Percentiles rank a stretch among this genome's conserved stretches.
phyloP scores from a whole-genome alignment of 495 filamentous ascomycete species.

The Lasiosphaeria ovina region DNA sequence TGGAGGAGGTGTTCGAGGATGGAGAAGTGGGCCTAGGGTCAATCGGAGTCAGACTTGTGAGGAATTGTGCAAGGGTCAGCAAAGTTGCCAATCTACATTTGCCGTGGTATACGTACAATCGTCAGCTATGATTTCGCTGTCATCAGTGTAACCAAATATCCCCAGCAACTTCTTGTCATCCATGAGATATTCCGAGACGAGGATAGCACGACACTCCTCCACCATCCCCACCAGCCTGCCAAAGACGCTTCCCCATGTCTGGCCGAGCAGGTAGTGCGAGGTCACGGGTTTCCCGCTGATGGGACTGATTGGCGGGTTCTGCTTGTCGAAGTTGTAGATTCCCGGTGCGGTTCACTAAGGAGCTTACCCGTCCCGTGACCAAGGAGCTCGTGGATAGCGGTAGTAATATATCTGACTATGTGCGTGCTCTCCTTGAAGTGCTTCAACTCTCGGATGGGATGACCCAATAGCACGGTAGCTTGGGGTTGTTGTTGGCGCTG shows the following conservation, averaged over 20 bases:
- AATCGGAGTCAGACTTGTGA: not conserved
- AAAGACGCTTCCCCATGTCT: not conserved
- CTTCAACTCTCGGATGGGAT: not conserved
- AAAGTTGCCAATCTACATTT: no score
- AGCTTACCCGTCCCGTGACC: not conserved
- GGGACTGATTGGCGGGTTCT: not conserved
- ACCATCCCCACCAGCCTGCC: not conserved
- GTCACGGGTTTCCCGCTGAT: not conserved
- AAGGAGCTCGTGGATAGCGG: not conserved
- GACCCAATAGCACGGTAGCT: not conserved
- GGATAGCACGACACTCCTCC: not conserved
- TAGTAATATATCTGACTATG: not conserved
- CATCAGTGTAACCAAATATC: not conserved
- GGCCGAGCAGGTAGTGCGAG: not conserved
- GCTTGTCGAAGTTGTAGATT: not conserved
- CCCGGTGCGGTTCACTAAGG: not conserved
- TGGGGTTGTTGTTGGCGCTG: not conserved
- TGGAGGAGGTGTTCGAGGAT: not conserved
- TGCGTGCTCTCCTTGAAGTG: not conserved
- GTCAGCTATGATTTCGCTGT: not conserved
- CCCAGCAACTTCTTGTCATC: not conserved
- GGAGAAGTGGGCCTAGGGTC: not conserved
- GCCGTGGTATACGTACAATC: not conserved
- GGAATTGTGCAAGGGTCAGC: no score
- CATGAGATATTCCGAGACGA: not conserved